Percentiles rank a stretch among this genome's conserved stretches.
These are phyloP conservation scores for Didymellaceae sp. DNA, from an alignment of 2,329 filamentous ascomycete genomes.

Conservation along the genomic window DNA sequence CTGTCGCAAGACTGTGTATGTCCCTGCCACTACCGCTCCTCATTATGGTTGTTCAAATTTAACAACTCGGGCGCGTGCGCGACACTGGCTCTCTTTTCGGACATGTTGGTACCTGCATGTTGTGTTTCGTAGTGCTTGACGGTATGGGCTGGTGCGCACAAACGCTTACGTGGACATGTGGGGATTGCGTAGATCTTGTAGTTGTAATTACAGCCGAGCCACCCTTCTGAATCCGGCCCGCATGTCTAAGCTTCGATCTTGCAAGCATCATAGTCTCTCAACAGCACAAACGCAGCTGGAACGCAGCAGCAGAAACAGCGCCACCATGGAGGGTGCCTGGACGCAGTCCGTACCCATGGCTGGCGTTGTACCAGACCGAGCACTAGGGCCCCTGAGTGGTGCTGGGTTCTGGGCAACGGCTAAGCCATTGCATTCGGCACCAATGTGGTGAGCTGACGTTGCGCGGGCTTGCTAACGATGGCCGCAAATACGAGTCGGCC, in stretches of 20 bases:
- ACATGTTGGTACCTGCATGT: slow-evolving; percentile 1
- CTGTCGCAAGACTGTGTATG: background rate
- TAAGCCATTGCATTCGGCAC: slow-evolving; percentile 12
- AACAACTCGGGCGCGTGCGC: slow-evolving; percentile 2
- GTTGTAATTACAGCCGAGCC: slow-evolving; percentile 7
- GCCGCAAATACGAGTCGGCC: slow-evolving; percentile 13
- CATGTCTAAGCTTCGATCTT: background rate
- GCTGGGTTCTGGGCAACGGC: slow-evolving; percentile 8
- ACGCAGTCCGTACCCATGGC: slow-evolving; percentile 7
- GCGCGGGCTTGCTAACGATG: slow-evolving; percentile 14
- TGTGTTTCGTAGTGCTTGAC: background rate
- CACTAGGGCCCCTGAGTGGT: slow-evolving; percentile 9
- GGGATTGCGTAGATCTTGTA: slow-evolving; percentile 12
- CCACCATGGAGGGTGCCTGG: slow-evolving; percentile 6
- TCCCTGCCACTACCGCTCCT: background rate
- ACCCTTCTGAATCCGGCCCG: slow-evolving; percentile 3
- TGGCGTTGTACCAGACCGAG: slow-evolving; percentile 10
- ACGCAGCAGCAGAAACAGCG: slow-evolving; percentile 4
- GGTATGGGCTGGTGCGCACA: background rate
- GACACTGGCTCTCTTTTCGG: background rate
- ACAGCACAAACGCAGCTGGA: slow-evolving; percentile 3
- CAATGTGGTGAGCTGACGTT: slow-evolving; percentile 17
- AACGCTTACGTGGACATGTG: slow-evolving; percentile 15
- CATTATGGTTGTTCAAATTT: slow-evolving; percentile 1
- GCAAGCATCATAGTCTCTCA: slow-evolving; percentile 7